Conservation (phyloP, 768 basidiomycete genomes). For the Trametes cingulata region DNA sequence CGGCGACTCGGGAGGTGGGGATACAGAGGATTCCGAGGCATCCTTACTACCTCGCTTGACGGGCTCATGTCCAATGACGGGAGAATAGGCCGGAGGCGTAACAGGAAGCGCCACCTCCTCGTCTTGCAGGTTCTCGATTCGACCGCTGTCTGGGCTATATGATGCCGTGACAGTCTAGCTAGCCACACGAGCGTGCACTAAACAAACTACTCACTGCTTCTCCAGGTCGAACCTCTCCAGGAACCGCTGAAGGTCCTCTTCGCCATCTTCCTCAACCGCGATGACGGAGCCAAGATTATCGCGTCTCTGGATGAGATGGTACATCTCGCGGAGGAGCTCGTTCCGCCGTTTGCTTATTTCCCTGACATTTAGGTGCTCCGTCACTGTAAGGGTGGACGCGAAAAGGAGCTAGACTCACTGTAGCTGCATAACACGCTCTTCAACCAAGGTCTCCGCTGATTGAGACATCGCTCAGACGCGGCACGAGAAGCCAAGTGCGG, state of each 20-base stretch:
- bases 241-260: conserved; percentile 47
- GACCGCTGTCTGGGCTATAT: conserved; percentile 37
- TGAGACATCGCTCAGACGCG: conserved; percentile 20
- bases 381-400: conserved; percentile 18
- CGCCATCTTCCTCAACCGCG: conserved; percentile 41
- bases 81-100: conserved; percentile 15
- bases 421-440: conserved; percentile 29
- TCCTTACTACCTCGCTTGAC: neutral
- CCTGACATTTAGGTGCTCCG: conserved; percentile 36
- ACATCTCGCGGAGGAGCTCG: conserved; percentile 73
- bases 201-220: conserved; percentile 44
- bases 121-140: conserved; percentile 28
- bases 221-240: conserved; percentile 56
- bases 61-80: neutral
- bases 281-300: conserved; percentile 45
- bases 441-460: conserved; percentile 25
- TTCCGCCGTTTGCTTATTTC: conserved; percentile 64
- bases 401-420: conserved; percentile 24
- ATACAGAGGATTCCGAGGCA: conserved; percentile 25
- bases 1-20: conserved; percentile 25
- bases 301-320: conserved; percentile 58
- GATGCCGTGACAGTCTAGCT: neutral
- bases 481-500: neutral
- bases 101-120: conserved; percentile 25
- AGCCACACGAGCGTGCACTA: conserved; percentile 1